Conservation (phyloP, 768 basidiomycete genomes). For the Tephrocybe rancida region DNA sequence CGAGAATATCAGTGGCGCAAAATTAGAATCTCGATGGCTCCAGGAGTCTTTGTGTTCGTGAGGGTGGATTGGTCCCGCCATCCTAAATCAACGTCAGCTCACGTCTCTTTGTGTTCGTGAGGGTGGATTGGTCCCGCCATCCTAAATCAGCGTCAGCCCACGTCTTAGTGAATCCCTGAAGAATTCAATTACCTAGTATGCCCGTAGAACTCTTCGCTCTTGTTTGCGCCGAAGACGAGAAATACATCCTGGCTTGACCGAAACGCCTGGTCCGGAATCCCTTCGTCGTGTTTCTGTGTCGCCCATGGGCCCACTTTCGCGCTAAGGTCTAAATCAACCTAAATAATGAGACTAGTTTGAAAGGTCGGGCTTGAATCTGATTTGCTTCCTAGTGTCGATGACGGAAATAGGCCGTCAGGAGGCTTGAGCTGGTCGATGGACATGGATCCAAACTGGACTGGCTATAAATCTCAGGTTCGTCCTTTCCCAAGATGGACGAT, state of each 20-base stretch:
- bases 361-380: slow-evolving; percentile 91
- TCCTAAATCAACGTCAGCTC: slow-evolving; percentile 41
- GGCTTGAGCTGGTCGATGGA: slow-evolving; percentile 83
- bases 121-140: slow-evolving; percentile 70
- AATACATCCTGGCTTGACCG: slow-evolving; percentile 87
- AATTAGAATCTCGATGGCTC: slow-evolving; percentile 46
- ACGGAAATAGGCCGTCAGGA: slow-evolving; percentile 77
- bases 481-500: slow-evolving; percentile 44
- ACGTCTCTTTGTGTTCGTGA: neutral
- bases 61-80: slow-evolving; percentile 65
- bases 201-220: slow-evolving; percentile 93
- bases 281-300: slow-evolving; percentile 92
- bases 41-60: slow-evolving; percentile 57
- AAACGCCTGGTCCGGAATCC: slow-evolving; percentile 88
- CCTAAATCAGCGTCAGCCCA: slow-evolving; percentile 34
- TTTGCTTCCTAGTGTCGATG: too few relatives aligned
- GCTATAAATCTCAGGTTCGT: slow-evolving; percentile 28
- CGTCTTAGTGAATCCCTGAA: neutral
- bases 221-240: slow-evolving; percentile 92
- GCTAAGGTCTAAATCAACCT: slow-evolving; percentile 82
- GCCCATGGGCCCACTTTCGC: slow-evolving; percentile 84
- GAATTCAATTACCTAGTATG: slow-evolving; percentile 78
- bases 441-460: slow-evolving; percentile 67
- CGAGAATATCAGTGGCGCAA: slow-evolving; percentile 30
- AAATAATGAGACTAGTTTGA: neutral